Base-by-base conservation (phyloP, 331 rosid genomes). In the Dryas integrifolia region DNA sequence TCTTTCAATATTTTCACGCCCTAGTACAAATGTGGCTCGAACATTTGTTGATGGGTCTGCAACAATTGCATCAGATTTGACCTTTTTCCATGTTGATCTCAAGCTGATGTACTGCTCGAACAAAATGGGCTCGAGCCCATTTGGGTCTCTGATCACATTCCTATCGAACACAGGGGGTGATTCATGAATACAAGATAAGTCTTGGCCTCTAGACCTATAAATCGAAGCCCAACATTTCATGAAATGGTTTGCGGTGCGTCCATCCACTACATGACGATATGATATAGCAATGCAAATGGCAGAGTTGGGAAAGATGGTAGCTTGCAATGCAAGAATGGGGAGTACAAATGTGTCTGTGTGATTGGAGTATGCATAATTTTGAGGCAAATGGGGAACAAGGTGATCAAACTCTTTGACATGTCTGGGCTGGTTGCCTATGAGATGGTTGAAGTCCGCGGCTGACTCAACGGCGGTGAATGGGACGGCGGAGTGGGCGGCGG, bases 161-260 rank as follows among this genome's bases (percentile, higher is more conserved):
- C 95, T 88, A 6, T 84, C 78, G 45, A 82, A 81, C 24, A 70
- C 74, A 0, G 85, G 88, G 40, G 52, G 8, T 2, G 79, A 9
- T 15, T 24, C 46, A 24, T 66, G 48, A 9, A 76, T 6, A 10
- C 47, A 49, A 66, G 26, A 40, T 18, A 66, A 66, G 14, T 80
- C 84, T 7, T 30, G 35, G 35, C 66, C 48, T 24, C 68, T 7
- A 0, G 26, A 12, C 56, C 43, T 77, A 3, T 76, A 83, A 11
- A 84, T 21, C 46, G 65, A 81, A 5, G 90, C 86, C 93, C 92
- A 89, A 7, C 70, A 82, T 51, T 82, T 90, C 18, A 85, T 45
- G 70, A 92, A 89, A 44, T 85, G 87, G 12, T 74, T 86, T 49
- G 76, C 64, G 0, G 90, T 47, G 18, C 35, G 59, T 9, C 87